Conservation (phyloP, 2,329 filamentous ascomycete genomes). For the Purpureocillium takamizusanense region DNA sequence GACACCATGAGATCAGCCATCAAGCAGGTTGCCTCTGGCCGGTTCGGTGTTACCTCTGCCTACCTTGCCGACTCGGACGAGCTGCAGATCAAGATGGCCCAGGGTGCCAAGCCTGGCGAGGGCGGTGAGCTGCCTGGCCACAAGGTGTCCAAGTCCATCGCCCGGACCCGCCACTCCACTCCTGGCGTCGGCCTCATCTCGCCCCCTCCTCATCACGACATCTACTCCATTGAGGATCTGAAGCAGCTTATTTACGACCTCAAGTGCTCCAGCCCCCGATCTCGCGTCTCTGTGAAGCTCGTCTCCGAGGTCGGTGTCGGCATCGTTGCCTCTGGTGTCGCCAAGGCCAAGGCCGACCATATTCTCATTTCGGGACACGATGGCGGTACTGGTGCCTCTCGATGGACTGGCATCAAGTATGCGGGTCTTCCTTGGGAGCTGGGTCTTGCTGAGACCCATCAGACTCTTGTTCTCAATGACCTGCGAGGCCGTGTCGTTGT, state of each 20-base stretch:
- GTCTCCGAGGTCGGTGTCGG: constrained; percentile 96
- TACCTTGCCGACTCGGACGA: constrained; percentile 94
- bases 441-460: constrained; percentile 92
- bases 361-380: constrained; percentile 96
- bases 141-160: constrained; percentile 92
- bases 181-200: constrained; percentile 94
- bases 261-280: constrained; percentile 89
- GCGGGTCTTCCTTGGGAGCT: constrained; percentile 94
- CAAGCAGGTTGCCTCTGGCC: constrained; percentile 92
- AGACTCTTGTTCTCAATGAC: constrained; percentile 92
- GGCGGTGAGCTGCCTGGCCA: constrained; percentile 94
- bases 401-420: constrained; percentile 99
- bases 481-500: constrained; percentile 91
- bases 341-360: constrained; percentile 94
- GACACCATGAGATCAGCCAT: constrained; percentile 97
- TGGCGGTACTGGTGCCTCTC: constrained; percentile 89
- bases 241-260: constrained; percentile 98
- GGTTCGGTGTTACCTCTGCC: constrained; percentile 91
- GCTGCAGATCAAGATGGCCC: constrained; percentile 98
- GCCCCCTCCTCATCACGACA: constrained; percentile 93
- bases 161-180: constrained; percentile 88
- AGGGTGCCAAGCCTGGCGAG: constrained; percentile 95
- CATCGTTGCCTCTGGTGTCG: constrained; percentile 94
- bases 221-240: constrained; percentile 96
- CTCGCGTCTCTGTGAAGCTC: constrained; percentile 91